These are phyloP conservation scores for Nakazawaea ambrosiae DNA, from an alignment of 805 yeast species.

Conservation along the genomic window DNA sequence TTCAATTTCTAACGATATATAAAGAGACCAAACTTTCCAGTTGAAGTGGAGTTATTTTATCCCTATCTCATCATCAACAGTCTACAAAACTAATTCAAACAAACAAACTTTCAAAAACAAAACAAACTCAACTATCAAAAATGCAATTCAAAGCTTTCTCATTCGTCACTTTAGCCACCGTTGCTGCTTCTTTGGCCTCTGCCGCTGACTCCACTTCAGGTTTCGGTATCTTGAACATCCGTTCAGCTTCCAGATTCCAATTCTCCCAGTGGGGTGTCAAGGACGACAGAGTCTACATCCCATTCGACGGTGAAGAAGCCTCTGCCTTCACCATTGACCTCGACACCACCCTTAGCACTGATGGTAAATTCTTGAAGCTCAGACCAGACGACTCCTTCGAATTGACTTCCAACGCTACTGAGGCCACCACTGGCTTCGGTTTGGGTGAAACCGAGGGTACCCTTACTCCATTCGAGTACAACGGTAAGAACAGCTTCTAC, in stretches of 20 bases:
- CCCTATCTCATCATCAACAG: neutral
- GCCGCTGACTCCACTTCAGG: slow-evolving; percentile 1
- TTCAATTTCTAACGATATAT: too few species aligned
- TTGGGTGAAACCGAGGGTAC: slow-evolving; percentile 1
- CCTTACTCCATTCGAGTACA: slow-evolving; percentile 5
- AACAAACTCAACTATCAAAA: too few species aligned
- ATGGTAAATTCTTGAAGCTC: slow-evolving; percentile 7
- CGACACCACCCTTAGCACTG: slow-evolving; percentile 1
- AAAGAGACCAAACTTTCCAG: too few species aligned
- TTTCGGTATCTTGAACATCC: slow-evolving; percentile 9
- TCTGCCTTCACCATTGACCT: neutral
- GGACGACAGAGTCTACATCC: neutral
- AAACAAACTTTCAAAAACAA: too few species aligned
- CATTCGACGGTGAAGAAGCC: neutral
- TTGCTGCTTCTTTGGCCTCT: slow-evolving; percentile 1
- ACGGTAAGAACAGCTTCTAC: slow-evolving; percentile 4
- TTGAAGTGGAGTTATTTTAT: too few species aligned
- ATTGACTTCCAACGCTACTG: neutral
- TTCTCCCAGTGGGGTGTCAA: slow-evolving; percentile 5
- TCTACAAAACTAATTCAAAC: neutral
- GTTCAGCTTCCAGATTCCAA: slow-evolving; percentile 6
- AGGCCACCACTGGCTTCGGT: slow-evolving; percentile 7
- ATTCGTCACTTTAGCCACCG: slow-evolving; percentile 3
- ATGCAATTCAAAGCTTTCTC: slow-evolving; percentile 7
- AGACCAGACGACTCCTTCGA: slow-evolving; percentile 6